Evolutionary conservation across 2,329 filamentous ascomycete species (phyloP).

Genomic region (Fusarium incarnatum): DNA sequence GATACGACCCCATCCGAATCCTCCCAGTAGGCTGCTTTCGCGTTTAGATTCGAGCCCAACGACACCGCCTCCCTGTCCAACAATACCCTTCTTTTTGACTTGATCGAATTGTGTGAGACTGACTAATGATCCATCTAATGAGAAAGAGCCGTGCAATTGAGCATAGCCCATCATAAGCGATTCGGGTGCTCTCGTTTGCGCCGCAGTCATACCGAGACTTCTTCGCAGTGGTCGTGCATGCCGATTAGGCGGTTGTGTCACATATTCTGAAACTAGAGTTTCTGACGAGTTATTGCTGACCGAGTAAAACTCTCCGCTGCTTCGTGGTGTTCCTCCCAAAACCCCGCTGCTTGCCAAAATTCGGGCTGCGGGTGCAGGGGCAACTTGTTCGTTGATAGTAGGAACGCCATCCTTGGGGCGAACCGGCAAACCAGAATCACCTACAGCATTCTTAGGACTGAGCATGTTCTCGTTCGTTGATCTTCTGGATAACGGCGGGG

Average conservation of each 20-base stretch:
- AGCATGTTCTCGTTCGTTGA: constrained; percentile 54
- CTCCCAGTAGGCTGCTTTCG: constrained; percentile 82
- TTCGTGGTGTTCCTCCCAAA: constrained; percentile 80
- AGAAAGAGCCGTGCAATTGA: constrained; percentile 92
- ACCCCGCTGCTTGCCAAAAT: constrained; percentile 83
- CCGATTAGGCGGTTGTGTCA: constrained; percentile 61
- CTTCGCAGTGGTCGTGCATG: constrained; percentile 58
- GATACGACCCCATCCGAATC: constrained; percentile 88
- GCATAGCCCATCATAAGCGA: constrained; percentile 98
- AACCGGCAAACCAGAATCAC: constrained; percentile 54
- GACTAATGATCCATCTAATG: constrained; percentile 88
- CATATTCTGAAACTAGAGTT: constrained; percentile 90
- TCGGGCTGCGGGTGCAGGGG: constrained; percentile 71
- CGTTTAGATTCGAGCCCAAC: constrained; percentile 83
- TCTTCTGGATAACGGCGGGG: constrained; percentile 45
- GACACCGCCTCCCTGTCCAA: constrained; percentile 88
- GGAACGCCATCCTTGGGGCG: constrained; percentile 60
- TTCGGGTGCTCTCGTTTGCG: constrained; percentile 70
- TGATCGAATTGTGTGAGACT: constrained; percentile 93
- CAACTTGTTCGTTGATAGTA: constrained; percentile 67
- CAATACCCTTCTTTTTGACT: constrained; percentile 92
- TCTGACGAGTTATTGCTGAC: constrained; percentile 95
- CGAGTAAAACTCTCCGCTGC: constrained; percentile 94
- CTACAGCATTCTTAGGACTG: constrained; percentile 53
- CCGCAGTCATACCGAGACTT: constrained; percentile 58